Evolutionary conservation across 2,329 filamentous ascomycete genomes (phyloP), one percentile per base, ranked within the genome.

Genomic region (Kalaharituber pfeilii): DNA sequence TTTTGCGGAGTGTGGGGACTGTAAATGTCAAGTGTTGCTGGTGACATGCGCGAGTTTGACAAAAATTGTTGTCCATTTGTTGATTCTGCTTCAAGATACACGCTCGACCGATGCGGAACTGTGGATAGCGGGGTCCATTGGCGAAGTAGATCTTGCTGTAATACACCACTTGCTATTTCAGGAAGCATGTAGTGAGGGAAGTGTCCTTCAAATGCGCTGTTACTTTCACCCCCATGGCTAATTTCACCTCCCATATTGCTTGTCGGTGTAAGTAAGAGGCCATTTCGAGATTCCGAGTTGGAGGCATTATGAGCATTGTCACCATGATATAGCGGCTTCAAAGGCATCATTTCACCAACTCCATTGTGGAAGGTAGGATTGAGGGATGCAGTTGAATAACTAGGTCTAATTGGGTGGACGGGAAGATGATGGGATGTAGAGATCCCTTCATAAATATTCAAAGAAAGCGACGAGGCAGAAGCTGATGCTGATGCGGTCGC

Each of bases 161-260:
- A 18, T 50, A 54, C 50, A 7, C 53, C 50, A 28, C 55, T 53
- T 11, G 30, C 45, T n/a, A 57, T 57, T 25, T 59, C 57, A 26
- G 57, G 57, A 22, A 57, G 57, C 52, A 59, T 54, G 30, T 54
- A 59, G 25, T 58, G 56, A 8, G 57, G 57, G 8, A 54, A 55
- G 36, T 53, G 53, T 29, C 57, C 57, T 28, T 50, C 55, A 36
- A 55, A 59, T 22, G 50, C 53, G 7, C 52, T 55, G 44, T 53
- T 53, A 42, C 25, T 50, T 25, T 30, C 24, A 11, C 53, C 53
- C 49, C 53, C 53, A 54, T 56, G 55, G 9, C 28, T 25, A 25
- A 36, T 27, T 3, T 45, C 49, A 8, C 42, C 24, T 24, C 54
- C n/a, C 30, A 58, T 54, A 13, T 58, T 55, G 13, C 56, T 52